Base-by-base conservation (phyloP, 805 yeast genomes). In the Peterozyma xylosa region DNA sequence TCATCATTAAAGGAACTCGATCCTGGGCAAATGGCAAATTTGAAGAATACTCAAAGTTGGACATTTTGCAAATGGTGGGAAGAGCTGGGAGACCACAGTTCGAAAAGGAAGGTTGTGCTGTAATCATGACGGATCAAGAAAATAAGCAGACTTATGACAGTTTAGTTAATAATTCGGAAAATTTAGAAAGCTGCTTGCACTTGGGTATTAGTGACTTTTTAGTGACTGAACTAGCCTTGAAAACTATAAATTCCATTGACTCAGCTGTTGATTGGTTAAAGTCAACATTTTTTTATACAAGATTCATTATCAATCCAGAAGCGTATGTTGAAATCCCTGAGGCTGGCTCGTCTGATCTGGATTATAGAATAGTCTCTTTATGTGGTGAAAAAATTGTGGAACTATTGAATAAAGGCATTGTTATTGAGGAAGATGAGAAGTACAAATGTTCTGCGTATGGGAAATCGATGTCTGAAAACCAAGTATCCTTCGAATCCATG, bases 51-150 rank as follows among this genome's bases (percentile, higher is more conserved):
- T 66, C 78, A 2, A 76, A 73, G 38, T 58, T 76, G 18, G 83
- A 78, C 45, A 59, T 78, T 30, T 55, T 75, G 36, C 84, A 80
- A 50, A 80, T 79, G 85, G 70, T 79, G 56, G 84, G 83, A 3
- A 64, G 84, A 51, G 83, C 84, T 3, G 84, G 85, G 3, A 65
- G 83, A 40, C 82, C 82, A 0, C 78, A 73, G 30, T 76, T 67
- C 53, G 82, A 77, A 50, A 65, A 63, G 3, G 68, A 68, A 33
- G 75, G 75, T 2, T 74, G 70, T 3, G 74, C 77, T 2, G 66
- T 76, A 1, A 66, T 77, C 13, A 60, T 76, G 64, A 77, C 82
- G 1, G 64, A 64, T 11, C 39, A 50, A 1, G 51, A 53, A 3
- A 57, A 60, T 42, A 63, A 60, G 35, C 42, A 46, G 3, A 60